Percentiles rank a stretch among this genome's conserved stretches.
phyloP scores from a whole-genome alignment of 257 asterid species.

The Paulownia fortunei region DNA sequence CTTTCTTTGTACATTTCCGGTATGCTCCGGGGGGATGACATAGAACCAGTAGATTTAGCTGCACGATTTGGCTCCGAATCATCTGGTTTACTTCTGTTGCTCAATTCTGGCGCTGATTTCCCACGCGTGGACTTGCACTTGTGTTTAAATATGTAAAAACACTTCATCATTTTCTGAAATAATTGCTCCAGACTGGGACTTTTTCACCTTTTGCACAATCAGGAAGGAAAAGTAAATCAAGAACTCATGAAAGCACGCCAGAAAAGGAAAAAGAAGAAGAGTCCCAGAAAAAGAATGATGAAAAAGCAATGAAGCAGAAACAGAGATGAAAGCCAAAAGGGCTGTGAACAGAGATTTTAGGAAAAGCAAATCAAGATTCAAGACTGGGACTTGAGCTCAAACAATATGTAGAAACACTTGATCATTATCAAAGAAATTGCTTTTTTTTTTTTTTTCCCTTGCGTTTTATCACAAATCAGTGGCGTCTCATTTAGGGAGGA shows the following conservation, averaged over 20 bases:
- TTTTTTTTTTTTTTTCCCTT: not conserved
- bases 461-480: not conserved
- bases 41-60: constrained; percentile 69
- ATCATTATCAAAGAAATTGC: not conserved
- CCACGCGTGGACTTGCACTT: constrained; percentile 47
- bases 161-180: constrained; percentile 55
- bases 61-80: constrained; percentile 43
- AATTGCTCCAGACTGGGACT: not conserved
- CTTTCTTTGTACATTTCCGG: constrained; percentile 76
- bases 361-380: not conserved
- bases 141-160: constrained; percentile 60
- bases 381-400: not conserved
- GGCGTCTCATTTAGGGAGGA: not conserved
- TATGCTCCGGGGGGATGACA: constrained; percentile 56
- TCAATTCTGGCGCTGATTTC: constrained; percentile 69
- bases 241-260: not conserved
- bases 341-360: not conserved
- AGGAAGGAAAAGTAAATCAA: not conserved
- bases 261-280: not conserved
- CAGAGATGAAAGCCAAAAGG: not conserved
- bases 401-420: not conserved
- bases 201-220: not conserved
- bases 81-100: constrained; percentile 32
- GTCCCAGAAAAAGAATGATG: not conserved
- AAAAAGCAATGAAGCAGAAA: not conserved